Conservation (phyloP, 2,329 filamentous ascomycete species). For the Sarocladium strictum region DNA sequence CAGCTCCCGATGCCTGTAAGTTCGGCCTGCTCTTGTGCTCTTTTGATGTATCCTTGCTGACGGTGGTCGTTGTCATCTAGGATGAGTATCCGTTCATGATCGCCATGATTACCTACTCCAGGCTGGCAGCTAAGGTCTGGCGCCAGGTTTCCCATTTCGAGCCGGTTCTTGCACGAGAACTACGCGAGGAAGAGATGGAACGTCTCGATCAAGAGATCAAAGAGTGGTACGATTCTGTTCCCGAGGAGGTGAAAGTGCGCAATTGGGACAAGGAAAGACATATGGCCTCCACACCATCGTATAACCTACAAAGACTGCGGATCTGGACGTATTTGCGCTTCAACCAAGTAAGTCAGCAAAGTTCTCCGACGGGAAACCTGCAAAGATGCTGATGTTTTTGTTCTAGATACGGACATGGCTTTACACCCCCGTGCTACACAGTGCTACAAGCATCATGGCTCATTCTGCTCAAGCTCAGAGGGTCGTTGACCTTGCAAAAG, state of each 20-base stretch:
- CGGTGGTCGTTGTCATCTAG: conserved; percentile 22
- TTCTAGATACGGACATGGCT: conserved; percentile 72
- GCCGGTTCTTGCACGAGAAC: conserved; percentile 51
- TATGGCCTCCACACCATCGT: conserved; percentile 50
- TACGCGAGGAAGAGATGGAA: conserved; percentile 69
- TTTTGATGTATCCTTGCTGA: conserved; percentile 13
- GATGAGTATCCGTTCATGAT: conserved; percentile 64
- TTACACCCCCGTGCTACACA: conserved; percentile 82
- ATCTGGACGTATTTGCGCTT: conserved; percentile 81
- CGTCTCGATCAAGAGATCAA: conserved; percentile 78
- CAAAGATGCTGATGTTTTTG: conserved; percentile 11
- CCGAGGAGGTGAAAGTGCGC: conserved; percentile 49
- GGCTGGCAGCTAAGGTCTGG: conserved; percentile 83
- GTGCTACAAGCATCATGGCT: conserved; percentile 72
- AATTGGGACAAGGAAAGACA: conserved; percentile 50
- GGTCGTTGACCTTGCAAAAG: conserved; percentile 68
- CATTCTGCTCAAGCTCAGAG: conserved; percentile 69
- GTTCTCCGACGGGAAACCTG: neutral
- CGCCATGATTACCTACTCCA: conserved; percentile 80
- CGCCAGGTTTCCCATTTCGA: conserved; percentile 67
- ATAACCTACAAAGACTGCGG: conserved; percentile 66
- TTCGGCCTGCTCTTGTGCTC: conserved; percentile 8
- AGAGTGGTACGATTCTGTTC: conserved; percentile 79
- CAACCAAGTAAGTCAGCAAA: conserved; percentile 55
- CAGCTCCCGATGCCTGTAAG: conserved; percentile 72